Conservation (phyloP, 139 green algal genomes). For the Zygnema circumcarinatum region DNA sequence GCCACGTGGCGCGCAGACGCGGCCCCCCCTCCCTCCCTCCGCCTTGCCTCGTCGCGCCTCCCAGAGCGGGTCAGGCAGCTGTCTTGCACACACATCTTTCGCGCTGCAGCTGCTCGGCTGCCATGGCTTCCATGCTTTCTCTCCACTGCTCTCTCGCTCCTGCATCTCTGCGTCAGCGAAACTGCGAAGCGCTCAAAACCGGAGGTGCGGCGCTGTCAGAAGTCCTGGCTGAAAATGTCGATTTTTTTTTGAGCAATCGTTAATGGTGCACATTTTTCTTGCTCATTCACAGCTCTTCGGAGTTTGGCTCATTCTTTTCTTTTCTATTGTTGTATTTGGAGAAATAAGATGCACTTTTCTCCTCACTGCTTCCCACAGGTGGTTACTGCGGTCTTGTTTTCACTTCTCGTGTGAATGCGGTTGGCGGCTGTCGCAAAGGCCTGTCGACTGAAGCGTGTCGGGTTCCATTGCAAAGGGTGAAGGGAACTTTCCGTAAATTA, state of each 20-base stretch:
- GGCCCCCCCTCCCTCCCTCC: too few relatives aligned
- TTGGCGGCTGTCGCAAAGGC: background rate
- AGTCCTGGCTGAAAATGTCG: too few relatives aligned
- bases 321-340: background rate
- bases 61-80: too few relatives aligned
- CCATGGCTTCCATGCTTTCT: background rate
- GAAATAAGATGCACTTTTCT: background rate
- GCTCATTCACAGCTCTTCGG: background rate
- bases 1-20: background rate
- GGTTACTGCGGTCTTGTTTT: background rate
- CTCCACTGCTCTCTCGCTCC: background rate
- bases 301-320: background rate
- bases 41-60: too few relatives aligned
- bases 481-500: background rate
- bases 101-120: background rate
- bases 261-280: too few relatives aligned
- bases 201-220: too few relatives aligned
- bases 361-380: too few relatives aligned
- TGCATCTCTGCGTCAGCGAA: background rate
- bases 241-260: too few relatives aligned
- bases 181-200: too few relatives aligned
- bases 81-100: background rate
- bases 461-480: background rate
- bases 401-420: too few relatives aligned
- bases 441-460: background rate